phyloP scores from a whole-genome alignment of 345 rosid genomes.

The Euphorbia tirucalli region DNA sequence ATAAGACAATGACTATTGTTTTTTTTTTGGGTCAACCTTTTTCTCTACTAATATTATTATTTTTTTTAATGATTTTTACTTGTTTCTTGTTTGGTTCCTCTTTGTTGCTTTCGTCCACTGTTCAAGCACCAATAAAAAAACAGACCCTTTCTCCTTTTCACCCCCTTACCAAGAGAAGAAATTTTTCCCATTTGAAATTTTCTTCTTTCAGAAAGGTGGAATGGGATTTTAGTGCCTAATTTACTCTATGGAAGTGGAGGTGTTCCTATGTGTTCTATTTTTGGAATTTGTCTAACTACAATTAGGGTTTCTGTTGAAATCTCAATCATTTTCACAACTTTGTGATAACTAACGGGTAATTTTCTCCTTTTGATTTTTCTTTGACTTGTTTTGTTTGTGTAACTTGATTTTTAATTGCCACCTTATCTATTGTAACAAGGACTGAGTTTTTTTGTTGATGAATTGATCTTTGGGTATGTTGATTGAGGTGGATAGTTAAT shows the following conservation, averaged over 20 bases:
- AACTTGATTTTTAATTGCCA: background rate
- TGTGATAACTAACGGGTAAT: background rate
- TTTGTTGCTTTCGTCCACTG: slow-evolving; percentile 5
- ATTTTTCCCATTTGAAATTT: background rate
- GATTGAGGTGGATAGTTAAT: background rate
- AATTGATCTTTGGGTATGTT: background rate
- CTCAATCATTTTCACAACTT: background rate
- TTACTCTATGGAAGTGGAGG: background rate
- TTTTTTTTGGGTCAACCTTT: slow-evolving; percentile 12
- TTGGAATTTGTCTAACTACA: background rate
- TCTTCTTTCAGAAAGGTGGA: background rate
- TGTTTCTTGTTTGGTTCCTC: slow-evolving; percentile 7
- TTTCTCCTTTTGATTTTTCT: background rate
- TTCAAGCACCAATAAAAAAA: background rate
- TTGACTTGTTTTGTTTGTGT: too few species aligned
- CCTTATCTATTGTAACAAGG: too few species aligned
- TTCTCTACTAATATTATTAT: background rate
- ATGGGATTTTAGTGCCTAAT: background rate
- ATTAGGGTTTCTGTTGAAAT: background rate
- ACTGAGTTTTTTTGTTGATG: background rate
- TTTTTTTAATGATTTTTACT: slow-evolving; percentile 4
- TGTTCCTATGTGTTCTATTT: background rate
- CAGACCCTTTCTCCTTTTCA: background rate
- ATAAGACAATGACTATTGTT: background rate
- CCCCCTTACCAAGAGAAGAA: background rate